These are phyloP conservation scores for Cladophialophora yegresii DNA, from an alignment of 2,329 filamentous ascomycete species.

Conservation along the genomic window DNA sequence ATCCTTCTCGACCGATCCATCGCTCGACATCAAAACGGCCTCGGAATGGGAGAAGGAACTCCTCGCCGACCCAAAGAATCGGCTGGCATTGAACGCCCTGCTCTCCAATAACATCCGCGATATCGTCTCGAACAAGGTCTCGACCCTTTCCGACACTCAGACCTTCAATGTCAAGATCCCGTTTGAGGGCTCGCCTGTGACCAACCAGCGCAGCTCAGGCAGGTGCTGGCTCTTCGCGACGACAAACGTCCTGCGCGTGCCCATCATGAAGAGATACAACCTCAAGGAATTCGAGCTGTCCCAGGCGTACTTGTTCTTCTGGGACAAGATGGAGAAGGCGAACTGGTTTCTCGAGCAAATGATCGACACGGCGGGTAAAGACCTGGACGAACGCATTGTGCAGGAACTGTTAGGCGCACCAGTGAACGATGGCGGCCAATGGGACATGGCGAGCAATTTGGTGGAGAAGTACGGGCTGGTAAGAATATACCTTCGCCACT, in stretches of 20 bases:
- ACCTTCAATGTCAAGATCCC: constrained; percentile 83
- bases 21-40: constrained; percentile 56
- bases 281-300: constrained; percentile 81
- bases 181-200: constrained; percentile 77
- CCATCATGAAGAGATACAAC: constrained; percentile 79
- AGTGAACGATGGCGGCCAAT: constrained; percentile 80
- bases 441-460: constrained; percentile 88
- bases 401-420: constrained; percentile 68
- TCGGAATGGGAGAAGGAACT: constrained; percentile 63
- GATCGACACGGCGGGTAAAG: constrained; percentile 69
- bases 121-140: constrained; percentile 65
- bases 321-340: constrained; percentile 89
- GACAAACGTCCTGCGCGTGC: constrained; percentile 89
- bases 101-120: constrained; percentile 66
- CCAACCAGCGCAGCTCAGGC: constrained; percentile 78
- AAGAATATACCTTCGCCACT: constrained; percentile 4
- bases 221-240: constrained; percentile 91
- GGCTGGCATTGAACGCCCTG: constrained; percentile 74
- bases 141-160: constrained; percentile 70
- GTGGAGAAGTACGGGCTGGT: constrained; percentile 84
- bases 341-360: constrained; percentile 88
- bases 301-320: constrained; percentile 86
- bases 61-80: constrained; percentile 67
- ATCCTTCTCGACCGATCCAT: constrained; percentile 35
- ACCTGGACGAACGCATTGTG: constrained; percentile 71